Base-by-base conservation (phyloP, 2,329 filamentous ascomycete species). In the Fusarium caatingaense region DNA sequence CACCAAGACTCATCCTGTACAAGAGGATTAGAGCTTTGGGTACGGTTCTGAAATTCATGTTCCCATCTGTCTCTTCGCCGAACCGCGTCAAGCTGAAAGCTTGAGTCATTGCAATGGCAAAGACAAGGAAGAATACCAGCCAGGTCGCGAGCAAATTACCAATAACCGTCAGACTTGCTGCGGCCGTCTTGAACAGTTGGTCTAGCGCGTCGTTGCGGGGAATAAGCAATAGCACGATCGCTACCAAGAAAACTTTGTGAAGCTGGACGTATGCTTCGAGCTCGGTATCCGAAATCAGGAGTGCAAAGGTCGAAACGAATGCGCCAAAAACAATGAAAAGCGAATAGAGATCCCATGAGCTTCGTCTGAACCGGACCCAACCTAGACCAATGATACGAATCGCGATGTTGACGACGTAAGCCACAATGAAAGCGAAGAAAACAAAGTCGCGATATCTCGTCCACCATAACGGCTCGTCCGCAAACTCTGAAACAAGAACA, bases 141-240 rank as follows among this genome's bases (percentile, higher is more conserved):
- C 96, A 99, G 0, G 97, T 99, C 3, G 95, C 95, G 41, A 99
- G 84, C 45, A 99, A 84, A 76, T 98, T 99, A 61, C 92, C 89
- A 72, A 99, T 99, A 20, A 93, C 90, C 4, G 93, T 91, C 73
- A 99, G 82, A 89, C 93, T 97, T 56, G 95, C 96, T 13, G 96
- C 96, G 0, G 95, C 97, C 3, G 97, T 99, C 80, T 99, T 99
- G 88, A 99, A 99, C 0, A 99, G 88, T 78, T 99, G 96, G 78
- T 99, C 97, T 23, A 99, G 87, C 51, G 97, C 94, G 74, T 99
- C 97, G 78, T 99, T 99, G 54, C 97, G 89, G 2, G 96, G 96
- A 66, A 99, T 99, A 34, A 99, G 87, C 54, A 99, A 85, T 11
- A 98, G 86, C 4, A 96, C 91, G 57, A 98, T 92, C 11, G 93